Base-by-base conservation (phyloP, 2,329 filamentous ascomycete genomes). In the Mycosphaerella arachidis region DNA sequence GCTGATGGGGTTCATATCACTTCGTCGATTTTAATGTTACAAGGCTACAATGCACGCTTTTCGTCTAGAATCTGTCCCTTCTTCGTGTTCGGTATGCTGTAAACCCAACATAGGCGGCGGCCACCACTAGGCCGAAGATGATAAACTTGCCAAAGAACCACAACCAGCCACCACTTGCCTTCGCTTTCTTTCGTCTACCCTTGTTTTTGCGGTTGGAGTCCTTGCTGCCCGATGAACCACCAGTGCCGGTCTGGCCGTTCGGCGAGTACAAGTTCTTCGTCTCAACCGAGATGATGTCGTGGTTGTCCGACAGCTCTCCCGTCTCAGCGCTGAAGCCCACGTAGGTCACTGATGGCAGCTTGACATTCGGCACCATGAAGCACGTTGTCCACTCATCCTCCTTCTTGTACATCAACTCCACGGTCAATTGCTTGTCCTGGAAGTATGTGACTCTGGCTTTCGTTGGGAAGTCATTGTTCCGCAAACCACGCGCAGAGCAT, bases 301-400 rank as follows among this genome's bases (percentile, higher is more conserved):
- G 93, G 82, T 96, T 96, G 79, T 99, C 94, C 76, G 87, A 91
- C 66, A 99, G 85, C 80, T 99, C 93, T 72, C 94, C 94, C 16
- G 94, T 97, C 81, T 97, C 93, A 58, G 91, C 89, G 68, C 85
- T 82, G 77, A 88, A 85, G 64, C 85, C 85, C 6, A 88, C 76
- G 73, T 87, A 88, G 30, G 83, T 79, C 56, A 86, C 83, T 9
- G 81, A 79, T n/a, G 94, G 94, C 66, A 99, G 88, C 69, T 90
- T 87, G 69, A 87, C 81, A 59, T 82, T 74, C 40, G 75, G 76
- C 45, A 86, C 74, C 71, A 90, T 87, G 78, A 99, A 99, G 83
- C 94, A 99, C 60, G 87, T 80, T 63, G 86, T 87, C 93, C 93
- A 99, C 70, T 92, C 86, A 72, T 88, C 87, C 73, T 95, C 91